A percentile compares a stretch with the other conserved stretches of the same genome.
Conservation (phyloP, 495 filamentous ascomycete species). For the Penicillium simplicissimum region DNA sequence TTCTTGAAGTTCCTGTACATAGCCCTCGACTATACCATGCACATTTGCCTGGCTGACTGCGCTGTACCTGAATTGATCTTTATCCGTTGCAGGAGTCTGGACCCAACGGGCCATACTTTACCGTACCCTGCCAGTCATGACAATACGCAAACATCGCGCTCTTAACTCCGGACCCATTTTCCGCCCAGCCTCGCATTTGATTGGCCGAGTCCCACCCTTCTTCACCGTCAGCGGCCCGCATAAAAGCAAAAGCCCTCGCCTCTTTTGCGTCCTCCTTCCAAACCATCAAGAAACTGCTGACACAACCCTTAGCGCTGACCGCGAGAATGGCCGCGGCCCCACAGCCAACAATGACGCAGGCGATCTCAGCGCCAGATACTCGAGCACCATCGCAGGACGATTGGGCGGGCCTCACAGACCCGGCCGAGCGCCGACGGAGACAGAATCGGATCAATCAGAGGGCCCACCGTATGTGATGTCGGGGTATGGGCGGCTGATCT, state of each 20-base stretch:
- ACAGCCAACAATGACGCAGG: slow-evolving; percentile 4
- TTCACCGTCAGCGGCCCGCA: slow-evolving; percentile 6
- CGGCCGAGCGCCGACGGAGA: slow-evolving; percentile 38
- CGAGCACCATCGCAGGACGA: slow-evolving; percentile 26
- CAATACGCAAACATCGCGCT: neutral
- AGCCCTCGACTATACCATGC: too few relatives aligned
- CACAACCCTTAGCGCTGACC: slow-evolving; percentile 12
- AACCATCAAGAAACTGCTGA: neutral
- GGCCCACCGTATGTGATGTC: slow-evolving; percentile 33
- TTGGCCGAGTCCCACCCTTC: slow-evolving; percentile 3
- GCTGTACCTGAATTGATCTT: too few relatives aligned
- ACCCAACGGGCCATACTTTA: neutral
- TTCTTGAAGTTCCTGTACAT: too few relatives aligned
- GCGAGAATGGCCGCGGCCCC: slow-evolving; percentile 9
- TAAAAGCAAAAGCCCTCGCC: slow-evolving; percentile 8
- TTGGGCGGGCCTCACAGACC: slow-evolving; percentile 41
- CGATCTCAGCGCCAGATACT: slow-evolving; percentile 11
- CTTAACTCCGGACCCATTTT: slow-evolving; percentile 11
- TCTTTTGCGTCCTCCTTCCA: neutral
- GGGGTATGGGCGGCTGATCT: neutral
- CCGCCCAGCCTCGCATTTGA: neutral
- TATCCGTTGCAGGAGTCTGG: neutral
- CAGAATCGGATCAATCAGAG: slow-evolving; percentile 51
- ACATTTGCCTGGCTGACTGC: too few relatives aligned
- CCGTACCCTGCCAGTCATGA: neutral